These are phyloP conservation scores for Podosphaera xanthii DNA, from an alignment of 2,329 filamentous ascomycete species.

Conservation along the genomic window DNA sequence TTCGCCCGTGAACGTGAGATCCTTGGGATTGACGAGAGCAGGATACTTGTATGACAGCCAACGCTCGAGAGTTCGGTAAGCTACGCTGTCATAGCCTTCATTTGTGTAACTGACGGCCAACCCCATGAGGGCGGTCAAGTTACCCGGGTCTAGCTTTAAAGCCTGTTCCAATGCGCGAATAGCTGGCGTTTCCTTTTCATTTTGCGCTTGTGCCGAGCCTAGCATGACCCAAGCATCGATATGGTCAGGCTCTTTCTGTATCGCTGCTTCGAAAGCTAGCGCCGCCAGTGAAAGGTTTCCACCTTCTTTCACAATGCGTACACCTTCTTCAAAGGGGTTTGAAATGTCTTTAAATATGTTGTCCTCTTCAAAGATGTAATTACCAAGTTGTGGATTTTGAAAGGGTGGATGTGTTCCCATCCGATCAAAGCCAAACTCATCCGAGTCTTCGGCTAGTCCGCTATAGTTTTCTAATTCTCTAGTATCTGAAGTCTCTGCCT, in stretches of 20 bases:
- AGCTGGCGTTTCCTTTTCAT: constrained; percentile 92
- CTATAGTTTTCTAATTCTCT: constrained; percentile 46
- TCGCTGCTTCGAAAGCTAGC: constrained; percentile 84
- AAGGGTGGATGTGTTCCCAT: constrained; percentile 41
- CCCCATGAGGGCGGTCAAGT: constrained; percentile 79
- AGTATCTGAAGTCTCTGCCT: constrained; percentile 49
- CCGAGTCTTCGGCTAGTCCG: constrained; percentile 63
- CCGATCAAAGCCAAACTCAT: constrained; percentile 36
- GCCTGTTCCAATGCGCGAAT: constrained; percentile 86
- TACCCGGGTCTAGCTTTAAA: constrained; percentile 66
- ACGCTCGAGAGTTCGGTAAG: constrained; percentile 85
- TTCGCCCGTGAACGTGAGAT: constrained; percentile 45
- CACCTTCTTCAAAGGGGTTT: constrained; percentile 80
- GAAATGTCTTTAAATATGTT: constrained; percentile 65
- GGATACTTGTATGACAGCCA: constrained; percentile 96
- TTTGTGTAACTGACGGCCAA: constrained; percentile 94
- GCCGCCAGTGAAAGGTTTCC: constrained; percentile 87
- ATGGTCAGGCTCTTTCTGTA: constrained; percentile 71
- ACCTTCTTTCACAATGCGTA: constrained; percentile 79
- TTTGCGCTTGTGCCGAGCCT: constrained; percentile 83
- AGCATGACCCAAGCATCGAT: constrained; percentile 86
- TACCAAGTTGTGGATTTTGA: constrained; percentile 57
- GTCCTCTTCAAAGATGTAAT: constrained; percentile 86
- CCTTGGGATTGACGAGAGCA: constrained; percentile 36
- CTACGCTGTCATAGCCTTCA: constrained; percentile 92